Percentiles rank a stretch among this genome's conserved stretches.
Conservation (phyloP, 495 filamentous ascomycete species). For the Xylaria palmicola region DNA sequence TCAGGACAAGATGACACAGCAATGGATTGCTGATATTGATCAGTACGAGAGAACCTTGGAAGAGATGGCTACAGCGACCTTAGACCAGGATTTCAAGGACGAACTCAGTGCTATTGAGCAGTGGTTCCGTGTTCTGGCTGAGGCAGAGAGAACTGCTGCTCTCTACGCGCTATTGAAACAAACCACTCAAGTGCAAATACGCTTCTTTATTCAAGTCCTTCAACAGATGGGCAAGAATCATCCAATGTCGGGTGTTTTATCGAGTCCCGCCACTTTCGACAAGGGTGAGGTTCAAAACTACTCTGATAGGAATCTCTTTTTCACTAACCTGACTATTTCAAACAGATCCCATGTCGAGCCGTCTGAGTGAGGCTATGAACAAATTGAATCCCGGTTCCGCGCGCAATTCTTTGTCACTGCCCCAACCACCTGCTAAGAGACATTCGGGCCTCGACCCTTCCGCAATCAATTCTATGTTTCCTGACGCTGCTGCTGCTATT, state of each 20-base stretch:
- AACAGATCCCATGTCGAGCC: conserved; percentile 93
- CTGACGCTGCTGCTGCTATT: conserved; percentile 95
- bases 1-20: conserved; percentile 89
- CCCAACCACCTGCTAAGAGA: conserved; percentile 72
- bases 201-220: conserved; percentile 97
- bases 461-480: conserved; percentile 98
- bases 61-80: conserved; percentile 96
- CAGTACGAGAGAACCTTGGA: conserved; percentile 96
- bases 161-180: conserved; percentile 95
- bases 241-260: conserved; percentile 94
- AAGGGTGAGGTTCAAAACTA: conserved; percentile 62
- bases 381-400: conserved; percentile 85
- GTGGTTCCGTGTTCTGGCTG: conserved; percentile 97
- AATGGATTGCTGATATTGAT: conserved; percentile 98
- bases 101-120: conserved; percentile 98
- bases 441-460: conserved; percentile 89
- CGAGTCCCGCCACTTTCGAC: conserved; percentile 94
- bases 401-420: conserved; percentile 82
- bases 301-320: not conserved
- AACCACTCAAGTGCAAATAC: conserved; percentile 97
- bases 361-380: conserved; percentile 95
- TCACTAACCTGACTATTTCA: conserved; percentile 6
- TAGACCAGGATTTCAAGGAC: conserved; percentile 99
- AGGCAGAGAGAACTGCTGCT: conserved; percentile 93
- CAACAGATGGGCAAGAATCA: conserved; percentile 98